Percentiles rank a stretch among this genome's conserved stretches.
Conservation (phyloP, 2,329 filamentous ascomycete species). For the Fusarium pilosicola region DNA sequence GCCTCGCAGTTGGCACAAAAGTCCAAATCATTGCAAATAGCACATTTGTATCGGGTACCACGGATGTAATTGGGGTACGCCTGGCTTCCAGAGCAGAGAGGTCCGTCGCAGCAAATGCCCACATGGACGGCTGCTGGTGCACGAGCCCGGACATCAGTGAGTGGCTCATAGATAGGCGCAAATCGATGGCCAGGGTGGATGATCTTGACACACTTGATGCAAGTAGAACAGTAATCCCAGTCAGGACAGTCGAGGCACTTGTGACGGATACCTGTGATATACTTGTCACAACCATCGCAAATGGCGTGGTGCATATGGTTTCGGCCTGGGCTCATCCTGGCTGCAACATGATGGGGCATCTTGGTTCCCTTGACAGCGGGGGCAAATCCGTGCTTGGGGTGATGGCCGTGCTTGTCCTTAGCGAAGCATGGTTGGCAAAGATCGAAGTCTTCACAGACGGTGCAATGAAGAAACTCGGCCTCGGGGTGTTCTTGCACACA, state of each 20-base stretch:
- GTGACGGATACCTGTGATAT: conserved; percentile 88
- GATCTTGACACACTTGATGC: conserved; percentile 72
- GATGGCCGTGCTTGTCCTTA: conserved; percentile 83
- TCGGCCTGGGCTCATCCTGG: conserved; percentile 81
- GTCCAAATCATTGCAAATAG: conserved; percentile 92
- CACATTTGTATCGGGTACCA: conserved; percentile 95
- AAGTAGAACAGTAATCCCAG: conserved; percentile 92
- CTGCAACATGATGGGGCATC: conserved; percentile 69
- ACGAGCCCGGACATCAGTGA: conserved; percentile 49
- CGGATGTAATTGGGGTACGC: conserved; percentile 76
- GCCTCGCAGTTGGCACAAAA: conserved; percentile 97
- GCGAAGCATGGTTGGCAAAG: conserved; percentile 86
- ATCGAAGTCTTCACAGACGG: conserved; percentile 87
- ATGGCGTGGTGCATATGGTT: conserved; percentile 86
- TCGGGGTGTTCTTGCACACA: conserved; percentile 76
- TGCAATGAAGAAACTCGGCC: conserved; percentile 85
- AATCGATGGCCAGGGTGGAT: conserved; percentile 89
- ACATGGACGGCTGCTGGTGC: conserved; percentile 66
- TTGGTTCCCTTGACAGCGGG: conserved; percentile 71
- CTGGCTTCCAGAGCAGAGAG: conserved; percentile 74
- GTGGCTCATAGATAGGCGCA: conserved; percentile 82
- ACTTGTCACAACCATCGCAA: conserved; percentile 93
- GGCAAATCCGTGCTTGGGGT: conserved; percentile 85
- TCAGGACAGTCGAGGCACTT: conserved; percentile 98
- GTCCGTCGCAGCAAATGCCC: conserved; percentile 95